Evolutionary conservation across 768 basidiomycete genomes (phyloP), one percentile per base, ranked within the genome.

Genomic region (Coprinellus micaceus): DNA sequence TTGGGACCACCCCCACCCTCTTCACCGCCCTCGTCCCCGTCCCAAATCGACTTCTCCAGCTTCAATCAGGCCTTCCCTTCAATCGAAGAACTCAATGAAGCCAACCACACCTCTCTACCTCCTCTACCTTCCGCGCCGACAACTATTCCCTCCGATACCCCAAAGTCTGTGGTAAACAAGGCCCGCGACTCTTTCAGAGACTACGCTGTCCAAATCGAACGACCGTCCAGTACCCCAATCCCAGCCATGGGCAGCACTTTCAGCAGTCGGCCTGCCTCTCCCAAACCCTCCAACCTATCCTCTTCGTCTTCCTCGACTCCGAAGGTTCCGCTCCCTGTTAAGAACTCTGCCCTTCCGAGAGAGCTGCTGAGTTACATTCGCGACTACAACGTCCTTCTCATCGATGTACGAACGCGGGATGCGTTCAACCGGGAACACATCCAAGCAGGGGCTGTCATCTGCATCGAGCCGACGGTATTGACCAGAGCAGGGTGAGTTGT

Each of bases 391-490:
- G 82, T 92, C 2, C 77, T 98, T 1, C 62, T 97, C 13, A 78
- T 98, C 19, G 95, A 97, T 67, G 83, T 94, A 19, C 80, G 95
- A n/a, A 77, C 82, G 17, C 79, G 91, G 28, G 84, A 80, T 10
- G 88, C 89, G 47, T 95, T 89, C 63, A 84, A 92, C 59, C 71
- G 64, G 17, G 91, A 86, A 53, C 85, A 88, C 58, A 88, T 97
- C 56, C 81, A 77, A 53, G 79, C 75, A 2, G 76, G 83, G 58
- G 81, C 86, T 6, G 78, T 89, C 1, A 85, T 94, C 1, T 95
- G 93, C 70, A 77, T 97, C 21, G 94, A 98, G 69, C 93, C 94
- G 5, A 79, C 79, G 1, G 82, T 96, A 4, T 76, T 93, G 21
- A 63, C 77, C 55, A 80, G 91, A 45, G 72, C 82, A 58, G 82